phyloP scores from a whole-genome alignment of 108 stramenopile genomes.

The Nitzschia sp. region DNA sequence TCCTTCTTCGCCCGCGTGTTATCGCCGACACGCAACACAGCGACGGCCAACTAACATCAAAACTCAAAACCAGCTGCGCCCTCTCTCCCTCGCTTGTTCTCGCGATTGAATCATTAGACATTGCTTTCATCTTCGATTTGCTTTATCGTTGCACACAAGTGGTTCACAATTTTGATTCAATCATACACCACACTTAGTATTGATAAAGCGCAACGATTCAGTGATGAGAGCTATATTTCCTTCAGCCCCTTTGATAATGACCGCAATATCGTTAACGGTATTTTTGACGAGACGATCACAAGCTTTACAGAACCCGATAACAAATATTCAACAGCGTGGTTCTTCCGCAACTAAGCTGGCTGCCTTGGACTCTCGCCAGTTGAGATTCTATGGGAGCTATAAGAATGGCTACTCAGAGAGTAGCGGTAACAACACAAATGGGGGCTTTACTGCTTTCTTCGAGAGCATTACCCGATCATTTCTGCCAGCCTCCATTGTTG shows the following conservation, averaged over 20 bases:
- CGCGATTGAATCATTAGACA: no score
- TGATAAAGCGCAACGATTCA: no score
- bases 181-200: no score
- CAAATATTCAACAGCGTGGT: not conserved
- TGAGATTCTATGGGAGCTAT: slow-evolving; percentile 44
- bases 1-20: no score
- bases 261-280: not conserved
- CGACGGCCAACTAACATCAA: no score
- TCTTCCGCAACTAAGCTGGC: not conserved
- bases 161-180: no score
- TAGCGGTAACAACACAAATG: not conserved
- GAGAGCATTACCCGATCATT: not conserved
- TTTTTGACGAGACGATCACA: not conserved
- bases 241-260: not conserved
- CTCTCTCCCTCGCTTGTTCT: no score
- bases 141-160: no score
- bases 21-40: no score
- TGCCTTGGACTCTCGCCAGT: slow-evolving; percentile 52
- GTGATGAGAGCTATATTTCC: not conserved
- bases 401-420: not conserved
- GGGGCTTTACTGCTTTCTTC: not conserved
- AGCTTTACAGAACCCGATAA: not conserved
- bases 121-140: no score
- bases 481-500: not conserved
- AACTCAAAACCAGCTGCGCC: no score